Evolutionary conservation across 2,329 filamentous ascomycete species (phyloP).

Genomic region (Cladosporium sp.): DNA sequence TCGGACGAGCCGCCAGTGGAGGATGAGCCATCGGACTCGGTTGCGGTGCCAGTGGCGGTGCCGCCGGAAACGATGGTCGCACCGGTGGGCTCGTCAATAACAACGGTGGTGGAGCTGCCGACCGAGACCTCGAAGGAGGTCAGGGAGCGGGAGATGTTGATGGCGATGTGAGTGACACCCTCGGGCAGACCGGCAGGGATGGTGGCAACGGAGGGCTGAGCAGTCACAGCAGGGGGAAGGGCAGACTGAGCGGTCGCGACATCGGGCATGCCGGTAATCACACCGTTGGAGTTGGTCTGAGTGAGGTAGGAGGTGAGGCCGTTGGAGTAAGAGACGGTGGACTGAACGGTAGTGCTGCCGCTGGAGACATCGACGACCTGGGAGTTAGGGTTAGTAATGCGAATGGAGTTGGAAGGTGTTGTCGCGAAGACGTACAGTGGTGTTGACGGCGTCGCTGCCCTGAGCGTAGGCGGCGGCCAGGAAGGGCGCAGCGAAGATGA

Average conservation of each 20-base stretch:
- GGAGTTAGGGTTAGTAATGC: neutral
- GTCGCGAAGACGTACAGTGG: slow-evolving; percentile 12
- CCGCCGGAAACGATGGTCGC: slow-evolving; percentile 18
- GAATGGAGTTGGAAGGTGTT: neutral
- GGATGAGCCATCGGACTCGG: slow-evolving; percentile 15
- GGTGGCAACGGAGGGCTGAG: slow-evolving; percentile 35
- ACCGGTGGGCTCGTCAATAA: slow-evolving; percentile 23
- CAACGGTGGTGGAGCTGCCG: slow-evolving; percentile 27
- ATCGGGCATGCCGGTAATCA: slow-evolving; percentile 46
- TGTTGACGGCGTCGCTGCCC: slow-evolving; percentile 19
- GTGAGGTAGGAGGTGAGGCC: slow-evolving; percentile 41
- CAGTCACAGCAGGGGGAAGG: slow-evolving; percentile 32
- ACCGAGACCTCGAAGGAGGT: slow-evolving; percentile 31
- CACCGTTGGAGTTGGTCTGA: slow-evolving; percentile 45
- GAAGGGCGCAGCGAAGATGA: slow-evolving; percentile 40
- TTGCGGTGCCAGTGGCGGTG: slow-evolving; percentile 12
- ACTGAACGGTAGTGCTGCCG: slow-evolving; percentile 17
- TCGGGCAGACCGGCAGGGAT: slow-evolving; percentile 39
- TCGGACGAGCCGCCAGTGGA: slow-evolving; percentile 13
- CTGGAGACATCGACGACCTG: slow-evolving; percentile 12
- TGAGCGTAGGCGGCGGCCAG: slow-evolving; percentile 40
- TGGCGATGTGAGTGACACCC: slow-evolving; percentile 28
- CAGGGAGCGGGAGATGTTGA: slow-evolving; percentile 27
- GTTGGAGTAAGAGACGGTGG: slow-evolving; percentile 36
- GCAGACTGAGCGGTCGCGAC: slow-evolving; percentile 38